Base-by-base conservation (phyloP, 441 rosid species). In the Euphorbia celastroides region DNA sequence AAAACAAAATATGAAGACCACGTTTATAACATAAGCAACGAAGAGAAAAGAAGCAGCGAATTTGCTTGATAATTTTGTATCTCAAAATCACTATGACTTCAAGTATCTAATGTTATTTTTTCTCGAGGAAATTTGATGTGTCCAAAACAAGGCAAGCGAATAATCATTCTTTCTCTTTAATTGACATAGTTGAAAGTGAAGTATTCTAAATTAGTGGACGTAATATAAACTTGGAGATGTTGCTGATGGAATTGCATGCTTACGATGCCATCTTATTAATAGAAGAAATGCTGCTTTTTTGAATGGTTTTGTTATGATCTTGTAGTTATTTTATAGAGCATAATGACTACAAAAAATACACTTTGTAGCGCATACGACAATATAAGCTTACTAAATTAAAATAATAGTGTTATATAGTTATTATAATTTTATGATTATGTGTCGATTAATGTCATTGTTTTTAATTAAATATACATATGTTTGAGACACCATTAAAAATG, bases 221-320 rank as follows among this genome's bases (percentile, higher is more conserved):
- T 1, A 68, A 31, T 27, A 58, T 46, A 30, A 20, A 34, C 57
- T 46, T 31, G 3, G 20, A 67, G 54, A 57, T 27, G 14, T 55
- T n/a, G 38, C 62, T 41, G 22, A 30, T 7, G 4, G 30, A 32
- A 8, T 36, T 36, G 31, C 57, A 23, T 22, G 31, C 22, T 48
- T 16, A 58, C 36, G 3, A 41, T 25, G 23, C 14, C 52, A 42
- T 62, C 25, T 56, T 11, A 67, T 67, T 22, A 61, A 61, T 60
- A 38, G 1, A 19, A 59, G 19, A 19, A 22, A 54, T 57, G 42
- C 42, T 23, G 55, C 44, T 46, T 38, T 25, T 26, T 46, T 56
- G 44, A 56, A 20, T 20, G 57, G 7, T 23, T 58, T 51, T 26
- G 1, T 34, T 42, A 51, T 31, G 20, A 9, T 17, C 32, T 13